Evolutionary conservation across 441 rosid species (phyloP), one percentile per base, ranked within the genome.

Genomic region (Erysimum cheiri): DNA sequence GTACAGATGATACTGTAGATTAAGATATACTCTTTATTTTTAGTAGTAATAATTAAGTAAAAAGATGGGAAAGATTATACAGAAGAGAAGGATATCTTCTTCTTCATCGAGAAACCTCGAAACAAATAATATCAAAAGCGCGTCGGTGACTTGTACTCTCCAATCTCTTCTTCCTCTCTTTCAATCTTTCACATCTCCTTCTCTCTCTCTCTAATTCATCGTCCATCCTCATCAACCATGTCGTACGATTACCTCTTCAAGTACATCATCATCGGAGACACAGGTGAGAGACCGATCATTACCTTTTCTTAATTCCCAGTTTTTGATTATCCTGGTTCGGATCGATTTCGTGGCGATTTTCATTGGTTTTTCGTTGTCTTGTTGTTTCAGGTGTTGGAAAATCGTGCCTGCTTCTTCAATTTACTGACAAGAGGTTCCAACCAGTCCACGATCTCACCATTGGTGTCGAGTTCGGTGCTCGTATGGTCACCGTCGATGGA

Each of bases 191-290:
- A 46, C 65, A 64, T 49, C 53, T 65, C 58, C 19, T 55, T 22
- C 9, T 35, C 44, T 36, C 9, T 15, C 67, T 71, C 31, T 26
- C 61, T 28, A 56, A 29, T 19, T 48, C 37, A 8, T n/a, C 61
- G 32, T 41, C 68, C 0, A 14, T 29, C 17, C 50, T 53, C 58
- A 72, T 60, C 66, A 70, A 83, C 60, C 73, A 86, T 88, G 91
- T 86, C 91, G 15, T 88, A 86, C 85, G 94, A 88, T 76, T 88
- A 88, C 49, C 91, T 88, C 77, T 86, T 88, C 85, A 88, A 88
- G 85, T 88, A 86, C 88, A 86, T 88, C 41, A 88, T 86, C 91
- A 88, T 88, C 80, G 91, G 94, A 8, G 94, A 88, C 81, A 86
- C 94, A 41, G 91, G 94, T 88, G 32, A 47, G 39, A 46, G 13